phyloP scores from a whole-genome alignment of 2,329 filamentous ascomycete species.

The Talaromyces sp. region DNA sequence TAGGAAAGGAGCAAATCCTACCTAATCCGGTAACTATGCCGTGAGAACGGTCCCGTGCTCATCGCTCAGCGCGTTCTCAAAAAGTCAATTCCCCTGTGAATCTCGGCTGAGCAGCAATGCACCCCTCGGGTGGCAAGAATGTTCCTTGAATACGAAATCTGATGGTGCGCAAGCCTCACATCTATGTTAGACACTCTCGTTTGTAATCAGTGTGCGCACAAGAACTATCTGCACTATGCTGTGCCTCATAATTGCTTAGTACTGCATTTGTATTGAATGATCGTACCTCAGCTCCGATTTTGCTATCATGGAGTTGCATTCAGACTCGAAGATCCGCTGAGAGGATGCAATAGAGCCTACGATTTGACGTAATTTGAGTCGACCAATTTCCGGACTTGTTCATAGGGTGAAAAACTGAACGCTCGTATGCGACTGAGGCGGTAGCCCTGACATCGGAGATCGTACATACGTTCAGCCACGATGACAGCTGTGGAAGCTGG shows the following conservation, averaged over 20 bases:
- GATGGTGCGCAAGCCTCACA: neutral
- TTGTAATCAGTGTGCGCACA: neutral
- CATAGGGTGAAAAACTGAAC: neutral
- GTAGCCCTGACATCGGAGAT: neutral
- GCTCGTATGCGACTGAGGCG: neutral
- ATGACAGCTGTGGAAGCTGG: neutral
- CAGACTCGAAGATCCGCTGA: neutral
- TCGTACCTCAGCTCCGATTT: neutral
- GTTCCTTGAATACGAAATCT: neutral
- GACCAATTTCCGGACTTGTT: neutral
- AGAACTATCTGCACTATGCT: neutral
- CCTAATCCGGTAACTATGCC: constrained; percentile 2
- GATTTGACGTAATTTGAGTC: neutral
- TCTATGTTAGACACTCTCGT: neutral
- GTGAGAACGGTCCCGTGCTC: constrained; percentile 9
- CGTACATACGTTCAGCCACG: neutral
- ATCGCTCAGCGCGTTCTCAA: neutral
- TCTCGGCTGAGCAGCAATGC: neutral
- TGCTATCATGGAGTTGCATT: neutral
- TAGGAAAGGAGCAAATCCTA: constrained; percentile 2
- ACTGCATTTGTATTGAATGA: neutral
- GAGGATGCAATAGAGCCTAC: neutral
- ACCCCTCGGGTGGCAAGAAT: neutral
- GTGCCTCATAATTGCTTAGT: neutral
- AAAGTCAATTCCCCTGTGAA: constrained; percentile 13